A percentile compares a stretch with the other conserved stretches of the same genome.
Evolutionary conservation across 1,284 basidiomycete genomes (phyloP).

Genomic region (Pseudozyma sp.): DNA sequence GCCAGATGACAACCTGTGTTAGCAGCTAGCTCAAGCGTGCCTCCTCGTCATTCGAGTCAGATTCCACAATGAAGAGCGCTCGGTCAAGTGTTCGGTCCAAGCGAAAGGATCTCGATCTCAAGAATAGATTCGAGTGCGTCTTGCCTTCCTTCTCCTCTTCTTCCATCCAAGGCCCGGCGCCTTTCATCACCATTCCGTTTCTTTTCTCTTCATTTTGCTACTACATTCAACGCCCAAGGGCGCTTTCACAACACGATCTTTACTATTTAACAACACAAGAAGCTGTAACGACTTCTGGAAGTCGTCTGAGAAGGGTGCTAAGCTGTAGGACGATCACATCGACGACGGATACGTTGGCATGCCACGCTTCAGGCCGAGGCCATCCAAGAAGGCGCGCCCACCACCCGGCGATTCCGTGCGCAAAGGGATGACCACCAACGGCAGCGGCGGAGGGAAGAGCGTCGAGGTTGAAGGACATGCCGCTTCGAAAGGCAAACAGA

Average conservation of each 20-base stretch:
- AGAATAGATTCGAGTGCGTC: background rate
- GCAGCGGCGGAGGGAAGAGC: background rate
- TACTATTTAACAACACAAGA: background rate
- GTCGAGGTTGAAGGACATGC: background rate
- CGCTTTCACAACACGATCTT: conserved; percentile 1
- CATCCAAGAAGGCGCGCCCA: conserved; percentile 8
- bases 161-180: conserved; percentile 38
- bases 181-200: conserved; percentile 35
- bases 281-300: conserved; percentile 28
- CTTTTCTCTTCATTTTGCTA: conserved; percentile 12
- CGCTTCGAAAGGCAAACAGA: conserved; percentile 19
- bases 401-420: background rate
- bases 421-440: background rate
- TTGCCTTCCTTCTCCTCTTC: conserved; percentile 26
- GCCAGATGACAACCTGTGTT: no score
- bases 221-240: background rate
- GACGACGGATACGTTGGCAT: conserved; percentile 1
- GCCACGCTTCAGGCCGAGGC: conserved; percentile 19
- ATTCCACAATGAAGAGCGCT: no score
- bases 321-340: background rate
- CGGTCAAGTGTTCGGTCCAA: background rate
- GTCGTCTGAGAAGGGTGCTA: conserved; percentile 8
- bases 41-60: no score
- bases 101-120: no score
- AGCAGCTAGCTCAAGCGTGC: no score